Conservation (phyloP, 2,329 filamentous ascomycete species). For the Cordyceps farinosa region DNA sequence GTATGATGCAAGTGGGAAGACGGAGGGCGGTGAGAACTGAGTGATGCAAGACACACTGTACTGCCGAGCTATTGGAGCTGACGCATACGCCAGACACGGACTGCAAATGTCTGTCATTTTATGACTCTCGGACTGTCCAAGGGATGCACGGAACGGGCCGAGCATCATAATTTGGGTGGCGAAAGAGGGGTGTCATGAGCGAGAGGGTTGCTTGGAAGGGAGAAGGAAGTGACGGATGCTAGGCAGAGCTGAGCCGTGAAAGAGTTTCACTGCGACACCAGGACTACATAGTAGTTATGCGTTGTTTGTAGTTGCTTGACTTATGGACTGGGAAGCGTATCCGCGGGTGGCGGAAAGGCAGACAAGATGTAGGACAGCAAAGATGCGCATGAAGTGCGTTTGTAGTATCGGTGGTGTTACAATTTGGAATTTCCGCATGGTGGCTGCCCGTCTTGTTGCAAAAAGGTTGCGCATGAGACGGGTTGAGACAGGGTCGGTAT, state of each 20-base stretch:
- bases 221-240: neutral
- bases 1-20: neutral
- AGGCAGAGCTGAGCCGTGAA: neutral
- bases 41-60: neutral
- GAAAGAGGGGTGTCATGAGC: neutral
- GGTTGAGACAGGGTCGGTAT: too few species aligned
- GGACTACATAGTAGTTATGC: neutral
- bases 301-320: neutral
- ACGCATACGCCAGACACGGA: too few species aligned
- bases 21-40: neutral
- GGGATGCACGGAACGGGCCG: neutral
- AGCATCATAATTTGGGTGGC: neutral
- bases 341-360: neutral
- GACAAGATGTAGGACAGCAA: neutral
- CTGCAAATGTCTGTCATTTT: too few species aligned
- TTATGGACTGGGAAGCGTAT: neutral
- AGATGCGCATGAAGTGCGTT: too few species aligned
- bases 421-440: neutral
- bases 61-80: neutral
- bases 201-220: neutral
- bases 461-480: neutral
- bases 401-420: too few species aligned
- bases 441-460: neutral
- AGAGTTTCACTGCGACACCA: neutral
- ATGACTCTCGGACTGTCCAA: too few species aligned